Evolutionary conservation across 208 protist species (phyloP).

Genomic region (Trypanosoma avium): DNA sequence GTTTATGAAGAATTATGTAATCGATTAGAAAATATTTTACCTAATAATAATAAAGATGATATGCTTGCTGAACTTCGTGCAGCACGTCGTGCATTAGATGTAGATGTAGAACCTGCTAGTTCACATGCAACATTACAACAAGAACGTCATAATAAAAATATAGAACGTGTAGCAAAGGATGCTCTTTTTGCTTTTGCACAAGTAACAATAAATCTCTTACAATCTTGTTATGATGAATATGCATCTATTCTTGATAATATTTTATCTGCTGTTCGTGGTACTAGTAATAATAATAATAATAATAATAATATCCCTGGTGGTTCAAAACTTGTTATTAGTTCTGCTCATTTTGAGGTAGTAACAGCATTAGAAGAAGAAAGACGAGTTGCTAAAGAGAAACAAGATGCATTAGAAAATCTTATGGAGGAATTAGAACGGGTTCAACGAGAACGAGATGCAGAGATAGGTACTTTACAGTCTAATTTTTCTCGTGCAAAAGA

Average conservation of each 20-base stretch:
- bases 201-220: conserved; percentile 27
- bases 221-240: conserved; percentile 55
- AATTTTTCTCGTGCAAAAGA: conserved; percentile 57
- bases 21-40: neutral
- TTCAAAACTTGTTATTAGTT: conserved; percentile 40
- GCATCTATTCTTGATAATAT: conserved; percentile 37
- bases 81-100: conserved; percentile 14
- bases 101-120: conserved; percentile 32
- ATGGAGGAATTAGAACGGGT: conserved; percentile 51
- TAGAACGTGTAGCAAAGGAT: conserved; percentile 38
- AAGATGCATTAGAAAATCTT: conserved; percentile 46
- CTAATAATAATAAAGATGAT: conserved; percentile 1
- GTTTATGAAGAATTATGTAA: conserved; percentile 4
- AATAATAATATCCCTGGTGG: too few species aligned
- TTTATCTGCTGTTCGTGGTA: conserved; percentile 45
- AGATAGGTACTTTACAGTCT: conserved; percentile 44
- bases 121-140: conserved; percentile 36
- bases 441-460: conserved; percentile 46
- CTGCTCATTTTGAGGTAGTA: conserved; percentile 53
- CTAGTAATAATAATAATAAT: too few species aligned
- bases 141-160: conserved; percentile 33
- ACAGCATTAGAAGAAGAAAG: conserved; percentile 56
- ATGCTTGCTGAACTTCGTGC: conserved; percentile 25
- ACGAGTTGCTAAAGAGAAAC: conserved; percentile 36
- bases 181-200: conserved; percentile 36